Evolutionary conservation across 2,329 filamentous ascomycete species (phyloP).

Genomic region (Exserohilum turcica): DNA sequence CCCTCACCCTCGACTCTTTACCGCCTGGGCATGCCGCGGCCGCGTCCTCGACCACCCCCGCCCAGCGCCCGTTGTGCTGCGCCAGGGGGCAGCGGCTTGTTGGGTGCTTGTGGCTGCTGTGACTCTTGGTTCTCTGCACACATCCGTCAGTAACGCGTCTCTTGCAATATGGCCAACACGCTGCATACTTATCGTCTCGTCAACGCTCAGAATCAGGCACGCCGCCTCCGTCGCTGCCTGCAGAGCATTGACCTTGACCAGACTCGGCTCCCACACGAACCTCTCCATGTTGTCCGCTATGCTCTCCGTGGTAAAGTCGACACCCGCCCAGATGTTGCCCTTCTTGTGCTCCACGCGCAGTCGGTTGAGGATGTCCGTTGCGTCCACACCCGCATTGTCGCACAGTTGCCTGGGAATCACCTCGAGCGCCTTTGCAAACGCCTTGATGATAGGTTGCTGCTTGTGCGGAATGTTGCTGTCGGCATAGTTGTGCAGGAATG

Average conservation of each 20-base stretch:
- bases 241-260: slow-evolving; percentile 97
- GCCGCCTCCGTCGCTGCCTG: slow-evolving; percentile 94
- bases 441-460: slow-evolving; percentile 97
- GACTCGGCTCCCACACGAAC: slow-evolving; percentile 96
- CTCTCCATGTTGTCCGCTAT: slow-evolving; percentile 91
- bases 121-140: slow-evolving; percentile 84
- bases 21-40: slow-evolving; percentile 78
- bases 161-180: background rate
- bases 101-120: slow-evolving; percentile 78
- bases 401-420: slow-evolving; percentile 95
- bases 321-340: slow-evolving; percentile 90
- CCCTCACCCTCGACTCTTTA: slow-evolving; percentile 47
- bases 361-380: slow-evolving; percentile 96
- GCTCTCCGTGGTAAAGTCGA: slow-evolving; percentile 92
- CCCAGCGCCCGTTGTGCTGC: slow-evolving; percentile 88
- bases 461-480: slow-evolving; percentile 93
- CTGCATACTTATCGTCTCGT: slow-evolving; percentile 86
- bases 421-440: slow-evolving; percentile 95
- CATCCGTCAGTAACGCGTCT: slow-evolving; percentile 21
- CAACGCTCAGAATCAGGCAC: slow-evolving; percentile 92
- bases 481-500: slow-evolving; percentile 89
- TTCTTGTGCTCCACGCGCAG: slow-evolving; percentile 95
- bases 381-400: slow-evolving; percentile 98
- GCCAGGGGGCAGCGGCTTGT: slow-evolving; percentile 63
- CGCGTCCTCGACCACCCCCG: slow-evolving; percentile 73